These are phyloP conservation scores for Kwoniella dejecticola DNA, from an alignment of 768 basidiomycete genomes.

Conservation along the genomic window DNA sequence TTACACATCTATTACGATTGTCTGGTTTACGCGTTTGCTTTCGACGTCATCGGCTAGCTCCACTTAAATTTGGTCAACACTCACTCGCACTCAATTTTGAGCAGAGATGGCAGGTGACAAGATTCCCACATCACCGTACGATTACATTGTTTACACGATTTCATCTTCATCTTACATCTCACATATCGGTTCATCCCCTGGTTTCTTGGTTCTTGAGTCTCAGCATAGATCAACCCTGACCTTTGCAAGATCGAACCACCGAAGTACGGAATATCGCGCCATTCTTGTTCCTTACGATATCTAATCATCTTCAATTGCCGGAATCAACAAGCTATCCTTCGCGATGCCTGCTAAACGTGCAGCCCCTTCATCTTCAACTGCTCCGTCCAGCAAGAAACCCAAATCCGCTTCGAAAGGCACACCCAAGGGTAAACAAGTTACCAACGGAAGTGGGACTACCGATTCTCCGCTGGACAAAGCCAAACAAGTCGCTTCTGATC, in stretches of 20 bases:
- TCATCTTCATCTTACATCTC: not conserved
- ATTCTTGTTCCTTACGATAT: not conserved
- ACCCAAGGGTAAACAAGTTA: constrained; percentile 39
- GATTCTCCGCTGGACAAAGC: constrained; percentile 25
- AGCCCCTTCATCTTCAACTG: constrained; percentile 18
- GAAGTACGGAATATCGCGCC: not conserved
- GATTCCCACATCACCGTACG: not conserved
- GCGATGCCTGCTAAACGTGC: constrained; percentile 23
- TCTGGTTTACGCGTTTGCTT: constrained; percentile 8
- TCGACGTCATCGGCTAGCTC: constrained; percentile 15
- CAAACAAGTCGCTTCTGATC: constrained; percentile 31
- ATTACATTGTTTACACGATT: not conserved
- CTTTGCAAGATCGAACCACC: not conserved
- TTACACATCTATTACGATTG: not conserved
- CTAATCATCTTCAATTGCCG: not conserved
- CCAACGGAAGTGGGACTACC: constrained; percentile 11
- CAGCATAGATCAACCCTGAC: not conserved
- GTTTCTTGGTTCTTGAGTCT: no score
- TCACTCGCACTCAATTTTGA: no score
- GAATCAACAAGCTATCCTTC: not conserved
- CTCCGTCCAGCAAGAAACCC: constrained; percentile 28
- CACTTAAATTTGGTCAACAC: no score
- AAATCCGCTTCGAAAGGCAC: constrained; percentile 26
- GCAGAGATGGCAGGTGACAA: constrained; percentile 10
- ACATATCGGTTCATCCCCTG: not conserved